phyloP scores from a whole-genome alignment of 78 protist genomes.

The Salpingoeca rosetta region DNA sequence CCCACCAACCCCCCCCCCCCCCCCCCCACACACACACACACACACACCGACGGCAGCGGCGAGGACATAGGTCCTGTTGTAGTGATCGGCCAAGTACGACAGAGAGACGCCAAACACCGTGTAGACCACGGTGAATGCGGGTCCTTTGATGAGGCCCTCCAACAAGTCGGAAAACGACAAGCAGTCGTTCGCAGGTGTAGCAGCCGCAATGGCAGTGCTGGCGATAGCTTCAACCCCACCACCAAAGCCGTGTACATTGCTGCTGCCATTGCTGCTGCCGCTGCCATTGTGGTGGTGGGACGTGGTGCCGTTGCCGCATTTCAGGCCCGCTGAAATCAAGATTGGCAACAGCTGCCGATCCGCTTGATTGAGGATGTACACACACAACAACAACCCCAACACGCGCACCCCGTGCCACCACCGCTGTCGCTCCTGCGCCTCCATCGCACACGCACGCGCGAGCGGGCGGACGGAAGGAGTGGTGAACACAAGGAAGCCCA shows the following conservation, averaged over 20 bases:
- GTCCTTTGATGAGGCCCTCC: not conserved
- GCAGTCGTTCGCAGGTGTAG: too few species aligned
- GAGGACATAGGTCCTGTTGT: not conserved
- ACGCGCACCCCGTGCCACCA: too few species aligned
- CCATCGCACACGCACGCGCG: too few species aligned
- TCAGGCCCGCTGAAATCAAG: not conserved
- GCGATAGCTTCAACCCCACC: not conserved
- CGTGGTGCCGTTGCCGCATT: not conserved
- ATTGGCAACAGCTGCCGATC: not conserved
- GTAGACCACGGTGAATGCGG: not conserved
- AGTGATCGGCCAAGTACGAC: not conserved
- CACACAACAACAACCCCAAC: not conserved
- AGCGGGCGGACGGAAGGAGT: too few species aligned
- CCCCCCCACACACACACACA: too few species aligned
- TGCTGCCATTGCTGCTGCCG: too few species aligned
- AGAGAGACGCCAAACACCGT: not conserved
- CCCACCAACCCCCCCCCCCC: too few species aligned
- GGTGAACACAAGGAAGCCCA: too few species aligned
- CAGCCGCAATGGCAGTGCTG: too few species aligned
- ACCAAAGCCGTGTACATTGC: too few species aligned
- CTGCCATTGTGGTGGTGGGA: too few species aligned
- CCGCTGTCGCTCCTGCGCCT: too few species aligned
- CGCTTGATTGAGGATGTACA: not conserved
- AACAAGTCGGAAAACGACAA: not conserved
- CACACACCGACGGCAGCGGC: not conserved